Evolutionary conservation across 2,329 filamentous ascomycete genomes (phyloP).

Genomic region (Pseudogymnoascus sp.): DNA sequence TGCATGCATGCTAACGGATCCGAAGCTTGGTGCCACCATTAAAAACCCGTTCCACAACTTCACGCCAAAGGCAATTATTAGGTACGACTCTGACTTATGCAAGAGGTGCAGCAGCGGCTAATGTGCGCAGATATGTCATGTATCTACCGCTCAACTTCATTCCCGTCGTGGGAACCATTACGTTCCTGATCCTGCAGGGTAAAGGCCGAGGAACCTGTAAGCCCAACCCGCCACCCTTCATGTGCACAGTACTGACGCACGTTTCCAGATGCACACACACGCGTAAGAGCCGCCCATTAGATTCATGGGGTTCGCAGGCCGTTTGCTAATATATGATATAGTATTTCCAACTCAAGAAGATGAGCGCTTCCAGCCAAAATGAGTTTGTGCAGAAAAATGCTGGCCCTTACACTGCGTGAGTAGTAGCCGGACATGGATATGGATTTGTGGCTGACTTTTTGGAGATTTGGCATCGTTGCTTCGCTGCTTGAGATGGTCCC

Average conservation of each 20-base stretch:
- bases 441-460: conserved; percentile 18
- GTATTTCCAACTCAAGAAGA: conserved; percentile 89
- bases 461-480: conserved; percentile 67
- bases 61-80: conserved; percentile 56
- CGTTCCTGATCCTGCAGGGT: conserved; percentile 74
- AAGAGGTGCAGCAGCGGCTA: background rate
- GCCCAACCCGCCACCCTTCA: background rate
- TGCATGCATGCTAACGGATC: background rate
- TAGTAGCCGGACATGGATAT: conserved; percentile 17
- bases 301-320: background rate
- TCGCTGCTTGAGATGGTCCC: conserved; percentile 81
- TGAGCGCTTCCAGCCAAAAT: conserved; percentile 57
- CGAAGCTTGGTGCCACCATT: conserved; percentile 47
- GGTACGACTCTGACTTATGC: conserved; percentile 31
- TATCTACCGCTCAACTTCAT: conserved; percentile 91
- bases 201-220: conserved; percentile 37
- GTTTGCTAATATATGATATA: background rate
- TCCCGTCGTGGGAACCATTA: conserved; percentile 73
- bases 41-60: conserved; percentile 52
- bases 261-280: conserved; percentile 38
- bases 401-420: conserved; percentile 75
- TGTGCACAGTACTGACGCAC: background rate
- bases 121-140: conserved; percentile 53
- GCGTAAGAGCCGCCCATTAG: conserved; percentile 35
- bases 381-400: conserved; percentile 64